A percentile compares a stretch with the other conserved stretches of the same genome.
These are phyloP conservation scores for Tolypocladium ovalisporum DNA, from an alignment of 2,329 filamentous ascomycete genomes.

Conservation along the genomic window DNA sequence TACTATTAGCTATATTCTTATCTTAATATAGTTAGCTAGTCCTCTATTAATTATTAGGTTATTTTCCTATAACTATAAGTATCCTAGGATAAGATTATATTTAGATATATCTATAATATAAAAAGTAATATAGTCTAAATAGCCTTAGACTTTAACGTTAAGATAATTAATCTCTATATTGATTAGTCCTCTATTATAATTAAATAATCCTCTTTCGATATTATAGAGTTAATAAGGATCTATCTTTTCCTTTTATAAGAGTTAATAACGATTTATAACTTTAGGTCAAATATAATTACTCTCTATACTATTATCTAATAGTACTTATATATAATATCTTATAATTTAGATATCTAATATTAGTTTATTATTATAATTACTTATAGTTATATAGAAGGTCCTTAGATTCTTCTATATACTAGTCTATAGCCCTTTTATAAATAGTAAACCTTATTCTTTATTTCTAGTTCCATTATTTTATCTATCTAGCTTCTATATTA, in stretches of 20 bases:
- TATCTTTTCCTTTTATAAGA: not conserved
- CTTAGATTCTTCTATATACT: not conserved
- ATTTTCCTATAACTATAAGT: not conserved
- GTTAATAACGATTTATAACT: not conserved
- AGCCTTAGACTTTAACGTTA: not conserved
- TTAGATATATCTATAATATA: not conserved
- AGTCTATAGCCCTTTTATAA: no score
- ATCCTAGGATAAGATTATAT: not conserved
- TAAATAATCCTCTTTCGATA: not conserved
- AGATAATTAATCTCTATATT: not conserved
- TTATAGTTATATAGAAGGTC: no score
- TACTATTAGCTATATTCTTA: not conserved
- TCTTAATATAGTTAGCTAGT: not conserved
- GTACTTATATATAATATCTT: not conserved
- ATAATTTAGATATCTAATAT: not conserved
- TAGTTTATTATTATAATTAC: not conserved
- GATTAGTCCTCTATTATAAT: not conserved
- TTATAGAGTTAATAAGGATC: not conserved
- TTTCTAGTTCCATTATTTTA: no score
- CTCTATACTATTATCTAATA: not conserved
- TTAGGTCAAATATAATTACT: not conserved
- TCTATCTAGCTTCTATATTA: no score
- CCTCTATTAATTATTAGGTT: not conserved
- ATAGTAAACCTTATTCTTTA: no score
- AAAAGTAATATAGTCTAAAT: not conserved